A percentile compares a stretch with the other conserved stretches of the same genome.
phyloP scores from a whole-genome alignment of 768 basidiomycete species.

The Leccinum imitatum region DNA sequence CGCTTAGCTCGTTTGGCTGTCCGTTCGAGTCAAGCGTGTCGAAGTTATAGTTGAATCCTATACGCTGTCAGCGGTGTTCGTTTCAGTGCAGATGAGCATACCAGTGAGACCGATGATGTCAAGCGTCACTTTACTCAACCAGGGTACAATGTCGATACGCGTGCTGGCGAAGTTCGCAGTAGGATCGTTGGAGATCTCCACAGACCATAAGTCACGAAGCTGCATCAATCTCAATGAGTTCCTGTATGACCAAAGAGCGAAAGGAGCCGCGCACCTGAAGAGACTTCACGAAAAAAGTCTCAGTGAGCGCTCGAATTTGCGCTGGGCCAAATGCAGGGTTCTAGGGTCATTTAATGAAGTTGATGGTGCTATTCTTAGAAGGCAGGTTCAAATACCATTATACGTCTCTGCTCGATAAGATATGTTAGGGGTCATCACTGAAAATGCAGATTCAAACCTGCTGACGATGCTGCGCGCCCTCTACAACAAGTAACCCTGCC shows the following conservation, averaged over 20 bases:
- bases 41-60: constrained; percentile 43
- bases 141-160: constrained; percentile 34
- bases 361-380: no score
- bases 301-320: constrained; percentile 57
- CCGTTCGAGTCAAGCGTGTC: constrained; percentile 28
- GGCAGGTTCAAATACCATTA: constrained; percentile 27
- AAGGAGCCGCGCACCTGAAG: not conserved
- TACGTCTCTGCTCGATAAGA: constrained; percentile 16
- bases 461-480: constrained; percentile 40
- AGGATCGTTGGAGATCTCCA: constrained; percentile 32
- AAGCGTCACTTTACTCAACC: constrained; percentile 37
- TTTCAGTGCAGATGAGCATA: constrained; percentile 6
- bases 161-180: constrained; percentile 13
- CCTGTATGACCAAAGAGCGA: not conserved
- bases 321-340: constrained; percentile 67
- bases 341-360: constrained; percentile 25
- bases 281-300: constrained; percentile 57
- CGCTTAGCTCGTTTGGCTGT: constrained; percentile 32
- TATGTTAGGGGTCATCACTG: not conserved
- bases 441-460: constrained; percentile 29
- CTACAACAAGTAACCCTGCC: constrained; percentile 50
- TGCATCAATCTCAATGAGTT: not conserved
- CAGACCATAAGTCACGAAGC: constrained; percentile 51
- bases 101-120: constrained; percentile 45
- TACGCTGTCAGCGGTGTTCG: not conserved